A percentile compares a stretch with the other conserved stretches of the same genome.
Evolutionary conservation across 495 filamentous ascomycete genomes (phyloP).

Genomic region (Acidiella bohemica): DNA sequence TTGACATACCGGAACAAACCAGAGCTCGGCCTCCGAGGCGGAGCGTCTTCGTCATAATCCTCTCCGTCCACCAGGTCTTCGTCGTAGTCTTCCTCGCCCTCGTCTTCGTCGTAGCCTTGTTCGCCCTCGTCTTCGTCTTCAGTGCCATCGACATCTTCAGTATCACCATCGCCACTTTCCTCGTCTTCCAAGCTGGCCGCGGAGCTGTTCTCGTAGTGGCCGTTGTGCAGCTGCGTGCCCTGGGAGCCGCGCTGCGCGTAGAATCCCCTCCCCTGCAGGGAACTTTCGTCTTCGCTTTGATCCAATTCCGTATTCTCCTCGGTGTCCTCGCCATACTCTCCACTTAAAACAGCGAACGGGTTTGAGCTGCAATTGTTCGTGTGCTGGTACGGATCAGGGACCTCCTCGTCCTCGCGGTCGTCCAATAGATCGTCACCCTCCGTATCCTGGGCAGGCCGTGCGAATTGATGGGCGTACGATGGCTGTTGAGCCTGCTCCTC

Average conservation of each 20-base stretch:
- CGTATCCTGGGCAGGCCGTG: no score
- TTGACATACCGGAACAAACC: no score
- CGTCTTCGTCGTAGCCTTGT: slow-evolving; percentile 14
- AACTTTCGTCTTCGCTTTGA: slow-evolving; percentile 2
- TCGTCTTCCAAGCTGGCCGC: no score
- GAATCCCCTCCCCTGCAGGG: slow-evolving; percentile 2
- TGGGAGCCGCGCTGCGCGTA: background rate
- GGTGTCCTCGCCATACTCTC: slow-evolving; percentile 6
- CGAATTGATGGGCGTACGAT: no score
- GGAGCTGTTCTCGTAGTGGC: background rate
- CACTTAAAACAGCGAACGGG: background rate
- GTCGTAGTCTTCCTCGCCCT: slow-evolving; percentile 15
- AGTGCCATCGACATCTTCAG: slow-evolving; percentile 3
- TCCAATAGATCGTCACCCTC: background rate
- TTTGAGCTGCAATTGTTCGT: background rate
- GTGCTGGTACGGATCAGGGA: slow-evolving; percentile 6
- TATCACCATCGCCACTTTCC: slow-evolving; percentile 5
- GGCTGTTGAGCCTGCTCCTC: background rate
- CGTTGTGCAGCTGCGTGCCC: background rate
- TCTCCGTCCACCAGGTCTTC: no score
- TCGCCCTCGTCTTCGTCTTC: slow-evolving; percentile 12
- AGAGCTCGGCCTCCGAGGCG: no score
- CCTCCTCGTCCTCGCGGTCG: slow-evolving; percentile 1
- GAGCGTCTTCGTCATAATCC: slow-evolving; percentile 19
- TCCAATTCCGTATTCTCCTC: slow-evolving; percentile 1